Conservation (phyloP, 1,284 basidiomycete genomes). For the Apiotrichum gracile region DNA sequence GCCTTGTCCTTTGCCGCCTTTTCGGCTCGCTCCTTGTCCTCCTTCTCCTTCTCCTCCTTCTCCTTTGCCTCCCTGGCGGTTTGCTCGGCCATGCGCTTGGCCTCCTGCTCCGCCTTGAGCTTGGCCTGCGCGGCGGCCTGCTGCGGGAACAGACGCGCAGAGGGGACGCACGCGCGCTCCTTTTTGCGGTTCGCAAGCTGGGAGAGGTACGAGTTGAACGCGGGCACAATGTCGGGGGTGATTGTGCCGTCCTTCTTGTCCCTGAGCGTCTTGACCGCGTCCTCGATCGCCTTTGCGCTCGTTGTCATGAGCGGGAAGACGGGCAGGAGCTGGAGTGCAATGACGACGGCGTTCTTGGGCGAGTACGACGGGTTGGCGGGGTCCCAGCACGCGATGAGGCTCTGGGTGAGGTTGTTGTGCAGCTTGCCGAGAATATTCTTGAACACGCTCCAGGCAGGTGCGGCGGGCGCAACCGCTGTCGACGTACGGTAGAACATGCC, state of each 20-base stretch:
- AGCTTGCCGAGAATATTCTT: slow-evolving; percentile 70
- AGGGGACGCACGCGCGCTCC: slow-evolving; percentile 25
- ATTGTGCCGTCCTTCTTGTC: slow-evolving; percentile 54
- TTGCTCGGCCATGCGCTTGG: neutral
- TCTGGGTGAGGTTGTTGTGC: slow-evolving; percentile 60
- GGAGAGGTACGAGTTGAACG: slow-evolving; percentile 28
- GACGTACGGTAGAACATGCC: slow-evolving; percentile 58
- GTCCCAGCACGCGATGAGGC: slow-evolving; percentile 6
- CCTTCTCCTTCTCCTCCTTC: neutral
- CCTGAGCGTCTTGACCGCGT: slow-evolving; percentile 61
- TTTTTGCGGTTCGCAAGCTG: slow-evolving; percentile 27
- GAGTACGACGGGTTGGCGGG: slow-evolving; percentile 63
- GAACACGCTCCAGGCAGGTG: slow-evolving; percentile 66
- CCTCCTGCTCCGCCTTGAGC: neutral
- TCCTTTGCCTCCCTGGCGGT: too few relatives aligned
- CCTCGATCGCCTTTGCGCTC: slow-evolving; percentile 55
- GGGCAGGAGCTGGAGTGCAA: slow-evolving; percentile 80
- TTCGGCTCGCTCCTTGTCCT: neutral
- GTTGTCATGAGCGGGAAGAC: slow-evolving; percentile 69
- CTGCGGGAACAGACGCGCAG: slow-evolving; percentile 5
- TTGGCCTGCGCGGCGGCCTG: slow-evolving; percentile 2
- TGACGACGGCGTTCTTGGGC: slow-evolving; percentile 80
- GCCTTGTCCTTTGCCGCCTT: slow-evolving; percentile 2
- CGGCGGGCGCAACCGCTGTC: slow-evolving; percentile 35
- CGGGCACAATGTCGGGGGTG: slow-evolving; percentile 31